Evolutionary conservation across 163 green algal species (phyloP).

Genomic region (Chloroidium sp.): DNA sequence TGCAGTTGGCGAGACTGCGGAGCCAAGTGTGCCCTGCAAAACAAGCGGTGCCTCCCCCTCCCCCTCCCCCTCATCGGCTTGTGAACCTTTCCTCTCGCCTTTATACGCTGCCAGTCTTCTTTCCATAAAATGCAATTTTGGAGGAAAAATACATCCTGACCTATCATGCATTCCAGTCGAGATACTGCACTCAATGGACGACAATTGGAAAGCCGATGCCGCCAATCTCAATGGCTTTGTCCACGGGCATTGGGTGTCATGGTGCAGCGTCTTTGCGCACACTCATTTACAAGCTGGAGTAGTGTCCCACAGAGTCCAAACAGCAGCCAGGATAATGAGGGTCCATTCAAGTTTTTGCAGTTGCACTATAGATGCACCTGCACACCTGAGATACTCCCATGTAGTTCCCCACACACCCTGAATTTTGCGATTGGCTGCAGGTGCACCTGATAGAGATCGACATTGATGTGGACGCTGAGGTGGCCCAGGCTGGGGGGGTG

Average conservation of each 20-base stretch:
- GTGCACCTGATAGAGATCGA: conserved; percentile 95
- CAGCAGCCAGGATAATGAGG: too few relatives aligned
- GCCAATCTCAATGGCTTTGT: too few relatives aligned
- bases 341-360: background rate
- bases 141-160: background rate
- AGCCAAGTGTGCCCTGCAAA: too few relatives aligned
- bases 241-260: too few relatives aligned
- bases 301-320: too few relatives aligned
- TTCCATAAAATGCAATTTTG: background rate
- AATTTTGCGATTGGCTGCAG: conserved; percentile 6
- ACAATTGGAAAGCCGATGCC: too few relatives aligned
- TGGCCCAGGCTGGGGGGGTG: conserved; percentile 87
- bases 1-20: too few relatives aligned
- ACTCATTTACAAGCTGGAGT: too few relatives aligned
- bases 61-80: background rate
- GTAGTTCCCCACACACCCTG: background rate
- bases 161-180: background rate
- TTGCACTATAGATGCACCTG: background rate
- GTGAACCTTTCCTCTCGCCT: background rate
- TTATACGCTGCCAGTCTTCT: background rate
- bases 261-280: too few relatives aligned
- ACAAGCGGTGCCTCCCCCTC: too few relatives aligned
- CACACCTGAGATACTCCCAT: background rate
- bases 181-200: background rate
- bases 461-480: conserved; percentile 87